phyloP scores from a whole-genome alignment of 306 rosid species.

The Quercus alba region DNA sequence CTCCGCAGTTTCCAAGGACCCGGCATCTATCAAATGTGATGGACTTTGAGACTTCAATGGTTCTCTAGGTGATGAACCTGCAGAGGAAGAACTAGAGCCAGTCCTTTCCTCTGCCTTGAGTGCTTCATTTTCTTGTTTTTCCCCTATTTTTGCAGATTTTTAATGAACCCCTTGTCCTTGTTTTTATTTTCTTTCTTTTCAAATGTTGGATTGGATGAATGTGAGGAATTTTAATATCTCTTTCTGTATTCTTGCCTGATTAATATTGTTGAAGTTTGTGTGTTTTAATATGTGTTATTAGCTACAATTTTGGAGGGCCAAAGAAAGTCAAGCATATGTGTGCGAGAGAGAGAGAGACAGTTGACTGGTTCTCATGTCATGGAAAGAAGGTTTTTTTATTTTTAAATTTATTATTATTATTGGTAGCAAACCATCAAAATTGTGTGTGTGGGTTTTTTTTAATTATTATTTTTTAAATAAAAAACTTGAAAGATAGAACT shows the following conservation, averaged over 20 bases:
- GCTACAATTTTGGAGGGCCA: slow-evolving; percentile 53
- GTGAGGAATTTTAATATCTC: neutral
- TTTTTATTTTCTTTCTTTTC: neutral
- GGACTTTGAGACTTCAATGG: neutral
- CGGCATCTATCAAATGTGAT: slow-evolving; percentile 1
- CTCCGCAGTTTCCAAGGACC: slow-evolving; percentile 21
- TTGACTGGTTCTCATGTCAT: slow-evolving; percentile 36
- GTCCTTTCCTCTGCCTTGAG: slow-evolving; percentile 30
- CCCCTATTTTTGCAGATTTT: slow-evolving; percentile 43
- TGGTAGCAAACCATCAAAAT: too few species aligned
- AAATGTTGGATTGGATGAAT: neutral
- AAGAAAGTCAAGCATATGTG: slow-evolving; percentile 9
- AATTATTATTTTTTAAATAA: too few species aligned
- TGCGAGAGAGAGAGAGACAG: slow-evolving; percentile 10
- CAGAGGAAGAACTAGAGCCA: slow-evolving; percentile 28
- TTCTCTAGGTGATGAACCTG: neutral
- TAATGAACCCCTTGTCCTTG: neutral
- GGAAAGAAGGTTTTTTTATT: neutral
- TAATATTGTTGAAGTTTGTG: neutral
- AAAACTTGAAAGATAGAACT: too few species aligned
- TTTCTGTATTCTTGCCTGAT: neutral
- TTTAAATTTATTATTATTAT: too few species aligned
- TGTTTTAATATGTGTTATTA: slow-evolving; percentile 11
- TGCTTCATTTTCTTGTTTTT: slow-evolving; percentile 1
- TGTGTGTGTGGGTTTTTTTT: too few species aligned